phyloP scores from a whole-genome alignment of 257 asterid genomes.

The Paraleonurus japonicus region DNA sequence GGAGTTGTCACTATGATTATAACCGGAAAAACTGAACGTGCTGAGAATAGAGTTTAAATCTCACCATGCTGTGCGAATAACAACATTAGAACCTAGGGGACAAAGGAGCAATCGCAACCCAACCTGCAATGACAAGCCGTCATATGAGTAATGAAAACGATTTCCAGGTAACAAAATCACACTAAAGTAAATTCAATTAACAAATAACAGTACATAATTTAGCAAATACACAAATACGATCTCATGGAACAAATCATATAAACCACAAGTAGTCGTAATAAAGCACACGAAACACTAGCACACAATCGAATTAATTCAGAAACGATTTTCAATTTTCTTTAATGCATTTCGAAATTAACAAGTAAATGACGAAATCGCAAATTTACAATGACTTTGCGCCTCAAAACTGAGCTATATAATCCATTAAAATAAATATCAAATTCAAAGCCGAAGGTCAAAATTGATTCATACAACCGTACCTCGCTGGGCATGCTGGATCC shows the following conservation, averaged over 20 bases:
- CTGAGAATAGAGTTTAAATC: conserved; percentile 19
- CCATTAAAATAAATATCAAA: not conserved
- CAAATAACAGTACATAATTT: not conserved
- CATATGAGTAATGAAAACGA: conserved; percentile 9
- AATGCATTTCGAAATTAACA: not conserved
- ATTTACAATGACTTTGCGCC: not conserved
- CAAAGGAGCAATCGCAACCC: conserved; percentile 67
- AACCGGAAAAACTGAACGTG: not conserved
- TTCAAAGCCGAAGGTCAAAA: not conserved
- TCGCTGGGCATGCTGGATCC: conserved; percentile 39
- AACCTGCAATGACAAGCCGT: conserved; percentile 50
- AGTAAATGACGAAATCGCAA: not conserved
- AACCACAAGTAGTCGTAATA: not conserved
- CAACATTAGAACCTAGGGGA: conserved; percentile 76
- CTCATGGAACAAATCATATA: not conserved
- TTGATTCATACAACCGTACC: conserved; percentile 23
- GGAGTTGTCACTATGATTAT: not conserved
- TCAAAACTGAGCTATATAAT: not conserved
- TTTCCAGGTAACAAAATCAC: conserved; percentile 2
- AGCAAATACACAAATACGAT: not conserved
- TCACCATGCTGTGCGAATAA: conserved; percentile 87
- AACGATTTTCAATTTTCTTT: not conserved
- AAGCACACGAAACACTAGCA: not conserved
- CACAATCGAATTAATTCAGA: not conserved
- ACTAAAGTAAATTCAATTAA: conserved; percentile 2